Percentiles rank a stretch among this genome's conserved stretches.
Conservation (phyloP, 1,139 yeast species). For the Suhomyces bolitotheri region DNA sequence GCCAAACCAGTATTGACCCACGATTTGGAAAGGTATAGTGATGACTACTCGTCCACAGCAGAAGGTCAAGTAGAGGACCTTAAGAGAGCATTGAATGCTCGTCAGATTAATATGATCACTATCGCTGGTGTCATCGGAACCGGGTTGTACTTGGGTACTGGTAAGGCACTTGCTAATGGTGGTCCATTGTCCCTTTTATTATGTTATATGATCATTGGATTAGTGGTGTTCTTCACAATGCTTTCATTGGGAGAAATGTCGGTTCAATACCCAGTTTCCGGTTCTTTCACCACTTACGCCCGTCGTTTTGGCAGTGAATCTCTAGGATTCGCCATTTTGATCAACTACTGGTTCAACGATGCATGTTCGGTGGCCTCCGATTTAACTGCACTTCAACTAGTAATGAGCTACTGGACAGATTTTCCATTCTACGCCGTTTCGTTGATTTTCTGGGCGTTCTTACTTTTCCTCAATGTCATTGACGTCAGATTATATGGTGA, state of each 20-base stretch:
- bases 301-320: constrained; percentile 62
- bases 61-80: constrained; percentile 27
- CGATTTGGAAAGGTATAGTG: constrained; percentile 15
- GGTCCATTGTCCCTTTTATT: constrained; percentile 66
- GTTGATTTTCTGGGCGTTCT: constrained; percentile 57
- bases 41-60: constrained; percentile 8
- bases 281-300: constrained; percentile 62
- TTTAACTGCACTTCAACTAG: constrained; percentile 58
- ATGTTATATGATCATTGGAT: constrained; percentile 59
- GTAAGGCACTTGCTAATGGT: constrained; percentile 56
- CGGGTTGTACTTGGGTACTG: constrained; percentile 66
- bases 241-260: constrained; percentile 66
- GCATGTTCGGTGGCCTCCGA: constrained; percentile 64
- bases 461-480: constrained; percentile 52
- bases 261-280: constrained; percentile 60
- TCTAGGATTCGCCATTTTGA: constrained; percentile 60
- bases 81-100: constrained; percentile 46
- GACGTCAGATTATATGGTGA: constrained; percentile 53
- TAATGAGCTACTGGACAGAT: constrained; percentile 62
- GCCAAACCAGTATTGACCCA: constrained; percentile 3
- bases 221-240: constrained; percentile 60
- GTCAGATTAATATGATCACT: constrained; percentile 63
- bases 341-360: constrained; percentile 67
- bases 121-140: constrained; percentile 71
- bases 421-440: constrained; percentile 60